Conservation (phyloP, 1,284 basidiomycete species). For the Porodaedalea pini region DNA sequence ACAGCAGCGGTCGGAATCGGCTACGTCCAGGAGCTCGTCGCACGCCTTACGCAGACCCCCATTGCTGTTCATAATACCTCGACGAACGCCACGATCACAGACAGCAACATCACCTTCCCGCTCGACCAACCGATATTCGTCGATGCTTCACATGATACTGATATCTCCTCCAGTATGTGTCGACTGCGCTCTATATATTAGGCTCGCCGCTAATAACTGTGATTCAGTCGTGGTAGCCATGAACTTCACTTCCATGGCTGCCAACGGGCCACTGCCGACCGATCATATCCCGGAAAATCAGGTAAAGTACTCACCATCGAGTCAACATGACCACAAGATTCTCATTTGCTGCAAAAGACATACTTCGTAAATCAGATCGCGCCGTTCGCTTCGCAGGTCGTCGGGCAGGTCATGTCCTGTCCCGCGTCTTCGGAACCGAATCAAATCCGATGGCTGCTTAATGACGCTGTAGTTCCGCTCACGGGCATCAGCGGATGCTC, state of each 20-base stretch:
- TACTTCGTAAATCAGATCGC: slow-evolving; percentile 44
- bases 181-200: not conserved
- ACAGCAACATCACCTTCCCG: slow-evolving; percentile 67
- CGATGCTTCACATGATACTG: slow-evolving; percentile 78
- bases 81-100: slow-evolving; percentile 73
- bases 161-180: slow-evolving; percentile 38
- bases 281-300: slow-evolving; percentile 55
- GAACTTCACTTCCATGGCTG: slow-evolving; percentile 58
- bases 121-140: slow-evolving; percentile 61
- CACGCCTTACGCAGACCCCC: slow-evolving; percentile 60
- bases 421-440: slow-evolving; percentile 32
- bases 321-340: not conserved
- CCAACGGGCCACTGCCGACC: slow-evolving; percentile 51
- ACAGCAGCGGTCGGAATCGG: slow-evolving; percentile 71
- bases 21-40: slow-evolving; percentile 82
- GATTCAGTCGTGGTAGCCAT: slow-evolving; percentile 50
- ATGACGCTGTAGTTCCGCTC: slow-evolving; percentile 62
- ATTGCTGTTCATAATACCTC: slow-evolving; percentile 66
- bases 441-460: slow-evolving; percentile 53
- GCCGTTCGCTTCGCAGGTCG: slow-evolving; percentile 55
- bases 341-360: slow-evolving; percentile 31
- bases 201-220: not conserved
- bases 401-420: slow-evolving; percentile 60
- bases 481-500: slow-evolving; percentile 54
- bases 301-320: slow-evolving; percentile 27